Evolutionary conservation across 2,329 filamentous ascomycete genomes (phyloP), one percentile per base, ranked within the genome.

Genomic region (Chaetomiaceae sp.): DNA sequence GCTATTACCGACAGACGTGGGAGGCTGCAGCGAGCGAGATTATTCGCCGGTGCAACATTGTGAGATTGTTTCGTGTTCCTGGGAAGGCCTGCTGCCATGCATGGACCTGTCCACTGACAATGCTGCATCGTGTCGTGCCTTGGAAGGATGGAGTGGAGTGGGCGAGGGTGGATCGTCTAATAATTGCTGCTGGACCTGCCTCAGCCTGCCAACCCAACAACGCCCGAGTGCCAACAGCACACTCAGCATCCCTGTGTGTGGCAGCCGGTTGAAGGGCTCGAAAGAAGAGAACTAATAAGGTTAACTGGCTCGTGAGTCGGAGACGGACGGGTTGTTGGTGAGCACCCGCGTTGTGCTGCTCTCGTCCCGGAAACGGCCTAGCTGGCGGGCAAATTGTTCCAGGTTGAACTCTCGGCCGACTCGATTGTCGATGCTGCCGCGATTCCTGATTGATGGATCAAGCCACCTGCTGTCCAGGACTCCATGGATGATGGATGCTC

Each of bases 1-100:
- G 3, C 9, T 10, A 16, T 9, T 10, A 10, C 16, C n/a, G n/a
- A n/a, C n/a, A n/a, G 35, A 20, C 35, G 21, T 16, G 17, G 21
- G 7, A 38, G 23, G 10, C 21, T 23, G 19, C 10, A 19, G 21
- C 16, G 39, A 10, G 39, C 35, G 31, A 33, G 3, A 4, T 12
- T 7, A 50, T 44, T 41, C 42, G 42, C 33, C 42, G 17, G 21
- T 48, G 35, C 21, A 31, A 46, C 42, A 46, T 47, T 34, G 45
- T 20, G 34, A 55, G 45, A 23, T 46, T 40, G 45, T 55, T 45
- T 53, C 35, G 43, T 21, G 43, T 51, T 42, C 40, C 44, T 42
- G 35, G 30, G 38, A 35, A 47, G 21, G 19, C 50, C 39, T 40
- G 34, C 30, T 20, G 40, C 27, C 16, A 14, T 44, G 44, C 45